Conservation (phyloP, 768 basidiomycete species). For the Pulveroboletus frians region DNA sequence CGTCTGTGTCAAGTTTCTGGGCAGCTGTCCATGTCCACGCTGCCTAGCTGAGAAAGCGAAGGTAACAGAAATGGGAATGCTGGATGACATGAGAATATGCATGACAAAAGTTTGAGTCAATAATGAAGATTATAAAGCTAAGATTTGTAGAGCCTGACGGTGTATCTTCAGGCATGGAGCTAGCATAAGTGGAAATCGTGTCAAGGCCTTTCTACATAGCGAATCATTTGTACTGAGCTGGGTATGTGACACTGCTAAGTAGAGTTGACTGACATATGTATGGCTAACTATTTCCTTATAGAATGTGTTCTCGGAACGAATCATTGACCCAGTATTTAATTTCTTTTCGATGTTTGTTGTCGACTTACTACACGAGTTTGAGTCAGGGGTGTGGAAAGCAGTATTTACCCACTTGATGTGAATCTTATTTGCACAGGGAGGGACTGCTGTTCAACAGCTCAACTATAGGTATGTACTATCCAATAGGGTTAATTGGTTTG, state of each 20-base stretch:
- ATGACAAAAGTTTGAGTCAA: neutral
- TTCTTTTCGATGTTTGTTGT: neutral
- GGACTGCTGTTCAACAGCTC: no score
- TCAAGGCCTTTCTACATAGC: neutral
- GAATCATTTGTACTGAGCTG: neutral
- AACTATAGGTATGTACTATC: no score
- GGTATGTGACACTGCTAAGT: no score
- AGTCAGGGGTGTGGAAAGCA: neutral
- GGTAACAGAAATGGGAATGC: neutral
- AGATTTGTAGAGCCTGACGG: neutral
- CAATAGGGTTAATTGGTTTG: no score
- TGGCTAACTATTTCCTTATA: no score
- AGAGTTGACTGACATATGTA: no score
- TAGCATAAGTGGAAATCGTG: no score
- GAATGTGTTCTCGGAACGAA: neutral
- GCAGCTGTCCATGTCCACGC: neutral
- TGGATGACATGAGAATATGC: neutral
- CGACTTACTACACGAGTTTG: neutral
- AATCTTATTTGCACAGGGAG: no score
- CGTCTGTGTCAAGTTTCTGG: constrained; percentile 1
- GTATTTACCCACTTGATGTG: neutral
- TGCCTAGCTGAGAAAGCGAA: neutral
- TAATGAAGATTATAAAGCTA: fast-evolving
- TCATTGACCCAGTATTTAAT: neutral
- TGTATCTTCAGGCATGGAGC: neutral